Conservation (phyloP, 176 grass and related monocot species). For the Puya raimondii region DNA sequence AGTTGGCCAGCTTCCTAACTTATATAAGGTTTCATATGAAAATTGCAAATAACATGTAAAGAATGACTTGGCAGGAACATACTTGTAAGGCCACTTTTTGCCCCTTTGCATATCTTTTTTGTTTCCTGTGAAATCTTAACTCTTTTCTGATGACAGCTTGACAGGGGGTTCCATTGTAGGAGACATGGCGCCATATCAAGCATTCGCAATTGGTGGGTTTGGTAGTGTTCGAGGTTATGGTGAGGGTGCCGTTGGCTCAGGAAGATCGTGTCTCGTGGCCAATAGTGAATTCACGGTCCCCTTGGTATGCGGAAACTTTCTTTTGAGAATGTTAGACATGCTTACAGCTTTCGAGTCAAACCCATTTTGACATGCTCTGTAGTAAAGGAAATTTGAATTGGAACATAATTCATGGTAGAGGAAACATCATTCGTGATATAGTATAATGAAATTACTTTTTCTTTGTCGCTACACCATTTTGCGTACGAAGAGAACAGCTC, state of each 20-base stretch:
- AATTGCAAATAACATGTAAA: no score
- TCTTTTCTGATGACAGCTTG: constrained; percentile 45
- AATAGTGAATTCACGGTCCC: constrained; percentile 82
- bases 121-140: not conserved
- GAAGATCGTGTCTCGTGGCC: constrained; percentile 75
- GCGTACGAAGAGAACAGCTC: not conserved
- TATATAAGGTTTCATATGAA: no score
- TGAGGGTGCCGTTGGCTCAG: constrained; percentile 84
- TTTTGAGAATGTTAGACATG: not conserved
- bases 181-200: constrained; percentile 98
- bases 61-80: no score
- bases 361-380: not conserved
- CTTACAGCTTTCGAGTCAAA: constrained; percentile 4
- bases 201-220: constrained; percentile 85
- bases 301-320: constrained; percentile 49
- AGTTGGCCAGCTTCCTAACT: no score
- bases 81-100: no score
- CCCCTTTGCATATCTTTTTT: no score
- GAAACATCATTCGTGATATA: not conserved
- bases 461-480: not conserved
- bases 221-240: constrained; percentile 93
- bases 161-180: constrained; percentile 94
- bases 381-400: not conserved
- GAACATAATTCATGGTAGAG: not conserved
- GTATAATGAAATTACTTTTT: not conserved